Evolutionary conservation across 1,284 basidiomycete species (phyloP), one percentile per base, ranked within the genome.

Genomic region (Exobasidium cylindrosporum): DNA sequence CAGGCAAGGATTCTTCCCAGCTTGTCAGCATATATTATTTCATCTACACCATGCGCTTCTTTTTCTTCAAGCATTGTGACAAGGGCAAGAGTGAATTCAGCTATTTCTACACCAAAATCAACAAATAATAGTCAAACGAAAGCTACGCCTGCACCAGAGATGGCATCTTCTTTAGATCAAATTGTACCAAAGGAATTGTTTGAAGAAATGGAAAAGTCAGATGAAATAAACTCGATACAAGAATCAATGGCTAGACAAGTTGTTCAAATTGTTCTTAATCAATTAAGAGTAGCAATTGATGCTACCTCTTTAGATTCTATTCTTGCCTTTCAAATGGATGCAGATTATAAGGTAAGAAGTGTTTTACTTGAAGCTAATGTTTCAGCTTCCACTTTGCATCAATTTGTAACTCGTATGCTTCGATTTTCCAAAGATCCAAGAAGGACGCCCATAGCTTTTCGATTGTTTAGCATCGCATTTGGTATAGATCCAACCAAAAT

Each of bases 381-480:
- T 2, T 13, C 49, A 29, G 49, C 53, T 17, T 30, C 14, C 5
- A 40, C 58, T 29, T 46, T 62, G 58, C 57, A 58, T 14, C 29
- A 44, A 17, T 50, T 61, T 2, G 44, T 53, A 10, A 57, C 54
- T 6, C 24, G 26, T 1, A 6, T 64, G n/a, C 31, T 64, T 10
- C 10, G 35, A 57, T 23, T 30, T 14, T 49, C 28, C 1, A 13
- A 23, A 1, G 62, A 64, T 43, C 60, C 60, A 3, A 54, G 62
- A 26, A 54, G 55, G 29, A 32, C 53, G 4, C 62, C 62, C 4
- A 61, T 64, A 10, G 62, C 62, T 17, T 62, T 49, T 45, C 62
- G 60, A 14, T 35, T 64, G 10, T 64, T 64, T 40, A 31, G 29
- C 35, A 62, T 64, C n/a, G 59, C 62, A 0, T 57, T 53, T 40